Evolutionary conservation across 805 yeast genomes (phyloP).

Genomic region (Phaffomyces antillensis): DNA sequence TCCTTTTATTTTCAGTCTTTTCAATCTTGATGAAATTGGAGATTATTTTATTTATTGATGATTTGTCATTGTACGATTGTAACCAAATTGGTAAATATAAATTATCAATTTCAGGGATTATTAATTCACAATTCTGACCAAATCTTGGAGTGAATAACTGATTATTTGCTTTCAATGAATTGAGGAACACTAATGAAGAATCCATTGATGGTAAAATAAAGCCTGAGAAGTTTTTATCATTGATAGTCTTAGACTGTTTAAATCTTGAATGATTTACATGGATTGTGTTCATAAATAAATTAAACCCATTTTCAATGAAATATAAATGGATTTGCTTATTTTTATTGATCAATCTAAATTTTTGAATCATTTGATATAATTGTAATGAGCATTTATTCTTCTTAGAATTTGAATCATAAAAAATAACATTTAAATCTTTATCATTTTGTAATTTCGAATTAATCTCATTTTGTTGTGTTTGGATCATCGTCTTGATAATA

Average conservation of each 20-base stretch:
- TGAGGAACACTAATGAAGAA: slow-evolving; percentile 9
- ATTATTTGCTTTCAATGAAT: slow-evolving; percentile 2
- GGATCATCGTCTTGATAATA: slow-evolving; percentile 23
- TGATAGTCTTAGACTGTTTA: not conserved
- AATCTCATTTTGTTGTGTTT: slow-evolving; percentile 13
- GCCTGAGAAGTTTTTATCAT: slow-evolving; percentile 11
- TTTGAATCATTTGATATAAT: slow-evolving; percentile 20
- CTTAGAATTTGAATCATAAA: slow-evolving; percentile 21
- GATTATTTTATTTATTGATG: slow-evolving; percentile 19
- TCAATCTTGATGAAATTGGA: slow-evolving; percentile 28
- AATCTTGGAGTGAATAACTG: slow-evolving; percentile 6
- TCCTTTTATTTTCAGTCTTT: slow-evolving; percentile 26
- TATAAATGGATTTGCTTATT: slow-evolving; percentile 11
- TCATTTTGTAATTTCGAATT: slow-evolving; percentile 9
- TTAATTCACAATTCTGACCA: slow-evolving; percentile 5
- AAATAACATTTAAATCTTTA: slow-evolving; percentile 11
- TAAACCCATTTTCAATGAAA: slow-evolving; percentile 19
- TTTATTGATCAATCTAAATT: slow-evolving; percentile 15
- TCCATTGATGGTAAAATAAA: slow-evolving; percentile 21
- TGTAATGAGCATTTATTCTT: slow-evolving; percentile 19
- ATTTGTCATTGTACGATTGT: slow-evolving; percentile 11
- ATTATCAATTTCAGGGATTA: slow-evolving; percentile 8
- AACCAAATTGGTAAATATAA: slow-evolving; percentile 27
- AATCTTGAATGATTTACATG: slow-evolving; percentile 4
- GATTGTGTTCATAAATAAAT: slow-evolving; percentile 5